Conservation (phyloP, 495 filamentous ascomycete species). For the Alectoria sarmentosa region DNA sequence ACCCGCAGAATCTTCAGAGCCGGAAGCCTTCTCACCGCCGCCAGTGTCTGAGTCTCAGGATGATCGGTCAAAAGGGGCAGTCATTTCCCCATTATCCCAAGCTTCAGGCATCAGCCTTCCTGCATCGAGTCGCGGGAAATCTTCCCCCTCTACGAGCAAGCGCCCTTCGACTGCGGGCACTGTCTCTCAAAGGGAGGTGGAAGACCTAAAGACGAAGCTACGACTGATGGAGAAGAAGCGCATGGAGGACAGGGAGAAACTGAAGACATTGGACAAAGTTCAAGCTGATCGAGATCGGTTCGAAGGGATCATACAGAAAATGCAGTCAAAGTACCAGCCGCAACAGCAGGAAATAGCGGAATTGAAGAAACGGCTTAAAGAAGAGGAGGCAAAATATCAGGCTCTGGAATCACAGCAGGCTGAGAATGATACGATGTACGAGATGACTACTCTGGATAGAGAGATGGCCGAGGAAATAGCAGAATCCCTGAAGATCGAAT, state of each 20-base stretch:
- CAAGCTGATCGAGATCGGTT: conserved; percentile 80
- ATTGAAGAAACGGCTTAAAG: conserved; percentile 67
- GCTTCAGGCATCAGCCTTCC: conserved; percentile 14
- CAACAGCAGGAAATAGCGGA: conserved; percentile 76
- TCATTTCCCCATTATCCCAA: conserved; percentile 17
- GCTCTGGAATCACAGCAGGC: conserved; percentile 65
- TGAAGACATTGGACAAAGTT: conserved; percentile 69
- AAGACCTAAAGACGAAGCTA: conserved; percentile 73
- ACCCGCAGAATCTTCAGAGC: conserved; percentile 16
- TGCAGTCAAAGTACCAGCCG: conserved; percentile 82
- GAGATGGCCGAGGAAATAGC: conserved; percentile 96
- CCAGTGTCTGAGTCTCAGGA: conserved; percentile 9
- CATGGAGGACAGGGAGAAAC: conserved; percentile 77
- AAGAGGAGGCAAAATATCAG: conserved; percentile 60
- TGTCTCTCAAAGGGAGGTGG: conserved; percentile 57
- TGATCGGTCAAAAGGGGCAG: neutral
- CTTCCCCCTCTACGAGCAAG: conserved; percentile 19
- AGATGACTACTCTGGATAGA: conserved; percentile 81
- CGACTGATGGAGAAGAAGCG: conserved; percentile 76
- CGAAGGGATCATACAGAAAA: conserved; percentile 81
- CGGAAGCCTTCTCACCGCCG: conserved; percentile 14
- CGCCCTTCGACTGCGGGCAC: conserved; percentile 21
- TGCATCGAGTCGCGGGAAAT: conserved; percentile 18
- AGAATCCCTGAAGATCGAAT: conserved; percentile 70
- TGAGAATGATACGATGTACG: conserved; percentile 76